A percentile compares a stretch with the other conserved stretches of the same genome.
Evolutionary conservation across 257 asterid genomes (phyloP).

Genomic region (Rubia yunnanensis): DNA sequence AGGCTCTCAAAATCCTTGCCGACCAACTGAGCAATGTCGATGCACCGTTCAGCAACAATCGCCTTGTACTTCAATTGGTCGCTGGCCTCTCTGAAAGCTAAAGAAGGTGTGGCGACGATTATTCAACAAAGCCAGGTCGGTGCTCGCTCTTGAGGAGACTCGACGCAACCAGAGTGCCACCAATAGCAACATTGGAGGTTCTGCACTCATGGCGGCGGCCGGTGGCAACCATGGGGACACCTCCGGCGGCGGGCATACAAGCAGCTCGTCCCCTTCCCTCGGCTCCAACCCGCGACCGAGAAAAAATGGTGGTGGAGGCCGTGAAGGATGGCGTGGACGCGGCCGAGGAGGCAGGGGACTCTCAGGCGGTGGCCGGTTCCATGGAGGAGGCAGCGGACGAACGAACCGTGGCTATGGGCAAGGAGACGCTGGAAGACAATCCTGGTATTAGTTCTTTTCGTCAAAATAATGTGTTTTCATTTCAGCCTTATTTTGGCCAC

Average conservation of each 20-base stretch:
- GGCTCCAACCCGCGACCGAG: not conserved
- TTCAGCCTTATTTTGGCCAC: not conserved
- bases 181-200: not conserved
- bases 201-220: not conserved
- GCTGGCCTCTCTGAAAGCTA: not conserved
- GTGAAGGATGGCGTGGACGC: not conserved
- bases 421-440: too few relatives aligned
- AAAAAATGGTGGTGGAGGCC: not conserved
- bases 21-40: slow-evolving; percentile 14
- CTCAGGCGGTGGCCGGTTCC: not conserved
- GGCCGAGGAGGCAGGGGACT: not conserved
- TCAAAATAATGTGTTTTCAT: not conserved
- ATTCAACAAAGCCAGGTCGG: slow-evolving; percentile 13
- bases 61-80: slow-evolving; percentile 4
- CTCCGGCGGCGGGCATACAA: not conserved
- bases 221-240: not conserved
- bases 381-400: not conserved
- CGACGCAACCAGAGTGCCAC: too few relatives aligned
- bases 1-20: slow-evolving; percentile 1
- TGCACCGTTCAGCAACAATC: slow-evolving; percentile 4
- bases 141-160: too few relatives aligned
- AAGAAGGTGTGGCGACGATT: not conserved
- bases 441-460: not conserved
- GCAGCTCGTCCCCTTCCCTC: not conserved
- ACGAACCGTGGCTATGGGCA: not conserved